Conservation (phyloP, 495 filamentous ascomycete species). For the Monascus purpureus region DNA sequence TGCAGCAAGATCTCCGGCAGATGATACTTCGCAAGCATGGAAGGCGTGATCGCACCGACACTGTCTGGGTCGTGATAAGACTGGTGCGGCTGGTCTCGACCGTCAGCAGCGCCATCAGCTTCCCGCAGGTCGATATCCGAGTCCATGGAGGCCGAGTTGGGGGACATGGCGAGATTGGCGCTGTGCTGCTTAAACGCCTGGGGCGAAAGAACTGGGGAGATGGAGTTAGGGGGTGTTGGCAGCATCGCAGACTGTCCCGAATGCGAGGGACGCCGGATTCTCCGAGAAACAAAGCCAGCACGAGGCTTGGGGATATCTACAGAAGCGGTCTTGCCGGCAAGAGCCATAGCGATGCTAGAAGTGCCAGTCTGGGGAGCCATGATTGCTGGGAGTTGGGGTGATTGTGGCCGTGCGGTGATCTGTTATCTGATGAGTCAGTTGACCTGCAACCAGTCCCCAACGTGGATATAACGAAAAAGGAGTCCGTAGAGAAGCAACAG, state of each 20-base stretch:
- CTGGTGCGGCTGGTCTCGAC: conserved; percentile 24
- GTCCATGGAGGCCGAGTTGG: conserved; percentile 47
- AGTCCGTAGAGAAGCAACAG: conserved; percentile 3
- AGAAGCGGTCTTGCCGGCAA: conserved; percentile 46
- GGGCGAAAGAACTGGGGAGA: conserved; percentile 78
- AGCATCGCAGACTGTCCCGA: conserved; percentile 45
- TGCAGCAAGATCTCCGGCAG: conserved; percentile 80
- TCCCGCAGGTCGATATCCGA: conserved; percentile 82
- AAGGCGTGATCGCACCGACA: conserved; percentile 68
- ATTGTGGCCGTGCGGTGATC: neutral
- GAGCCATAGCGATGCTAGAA: conserved; percentile 49
- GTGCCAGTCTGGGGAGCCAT: conserved; percentile 36
- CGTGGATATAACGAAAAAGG: conserved; percentile 5
- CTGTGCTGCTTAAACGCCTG: conserved; percentile 49
- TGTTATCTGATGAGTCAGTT: conserved; percentile 1
- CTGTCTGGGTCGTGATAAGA: conserved; percentile 43
- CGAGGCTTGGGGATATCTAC: conserved; percentile 61
- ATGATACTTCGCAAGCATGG: conserved; percentile 80
- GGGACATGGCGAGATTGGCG: conserved; percentile 31
- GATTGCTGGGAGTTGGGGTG: conserved; percentile 6
- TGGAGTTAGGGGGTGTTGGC: conserved; percentile 90
- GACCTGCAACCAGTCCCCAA: neutral
- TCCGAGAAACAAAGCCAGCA: conserved; percentile 47
- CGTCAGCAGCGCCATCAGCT: too few relatives aligned
- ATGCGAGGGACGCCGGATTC: conserved; percentile 43